Evolutionary conservation across 495 filamentous ascomycete species (phyloP), one percentile per base, ranked within the genome.

Genomic region (Umbilicaria muhlenbergii): DNA sequence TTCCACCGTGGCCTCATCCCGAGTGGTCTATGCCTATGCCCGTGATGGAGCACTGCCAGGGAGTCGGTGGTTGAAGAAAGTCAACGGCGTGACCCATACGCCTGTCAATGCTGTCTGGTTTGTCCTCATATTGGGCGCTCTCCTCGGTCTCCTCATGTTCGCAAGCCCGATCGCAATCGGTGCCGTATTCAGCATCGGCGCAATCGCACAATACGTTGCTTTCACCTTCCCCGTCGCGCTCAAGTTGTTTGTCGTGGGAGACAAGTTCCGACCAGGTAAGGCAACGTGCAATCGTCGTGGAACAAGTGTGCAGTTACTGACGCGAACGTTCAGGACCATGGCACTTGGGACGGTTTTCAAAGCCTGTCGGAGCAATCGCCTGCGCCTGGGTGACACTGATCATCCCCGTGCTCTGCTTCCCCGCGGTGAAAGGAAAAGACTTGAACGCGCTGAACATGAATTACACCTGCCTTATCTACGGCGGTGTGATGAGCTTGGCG

Each of bases 381-480:
- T 46, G 44, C 39, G 39, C 39, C 13, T 46, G 35, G 35, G 44
- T 46, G 41, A 11, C 32, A 21, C 44, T 46, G 3, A 46, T 46
- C 11, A 38, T 46, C 11, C 44, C 44, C 15, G 35, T 46, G 5
- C 35, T 46, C 28, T 50, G 44, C 39, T 46, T 46, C 19, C 44
- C 44, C 14, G 44, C 39, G 7, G 40, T n/a, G 12, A 44, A 18
- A 28, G 44, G 38, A 10, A 34, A 14, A 5, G 42, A 44, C 35
- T 17, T 46, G 24, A 44, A 44, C 24, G 44, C 19, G 6, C 19
- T 61, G 13, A 66, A 63, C 3, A 85, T 86, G 80, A 86, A 85
- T 53, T 86, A 82, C 53, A 75, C 80, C 34, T 71, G 69, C 51
- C 62, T 82, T 11, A 79, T 84, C 43, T 67, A 77, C 11, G 76